Evolutionary conservation across 2,329 filamentous ascomycete species (phyloP).

Genomic region (Myriosclerotinia curreyana): DNA sequence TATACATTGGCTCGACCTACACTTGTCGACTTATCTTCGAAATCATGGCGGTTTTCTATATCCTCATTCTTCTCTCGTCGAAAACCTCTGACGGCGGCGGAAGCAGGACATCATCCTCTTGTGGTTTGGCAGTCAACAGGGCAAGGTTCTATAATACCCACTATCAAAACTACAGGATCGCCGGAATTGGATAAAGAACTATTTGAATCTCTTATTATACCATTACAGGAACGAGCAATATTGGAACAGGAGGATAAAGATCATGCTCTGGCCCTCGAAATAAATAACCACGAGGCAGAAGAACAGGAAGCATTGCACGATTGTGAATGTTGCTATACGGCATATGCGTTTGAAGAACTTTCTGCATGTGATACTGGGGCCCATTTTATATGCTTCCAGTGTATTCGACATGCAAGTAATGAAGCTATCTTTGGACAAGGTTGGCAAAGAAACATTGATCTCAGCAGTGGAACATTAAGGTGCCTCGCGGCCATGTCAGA

Average conservation of each 20-base stretch:
- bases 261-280: constrained; percentile 49
- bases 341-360: constrained; percentile 69
- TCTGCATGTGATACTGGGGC: constrained; percentile 62
- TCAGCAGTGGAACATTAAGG: constrained; percentile 67
- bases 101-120: constrained; percentile 60
- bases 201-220: constrained; percentile 54
- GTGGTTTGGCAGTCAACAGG: constrained; percentile 59
- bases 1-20: constrained; percentile 70
- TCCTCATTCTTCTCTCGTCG: constrained; percentile 67
- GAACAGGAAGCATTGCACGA: constrained; percentile 57
- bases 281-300: constrained; percentile 60
- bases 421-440: constrained; percentile 93
- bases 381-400: constrained; percentile 77
- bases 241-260: constrained; percentile 51
- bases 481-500: constrained; percentile 74
- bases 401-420: constrained; percentile 75
- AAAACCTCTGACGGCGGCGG: constrained; percentile 51
- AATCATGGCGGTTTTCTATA: constrained; percentile 75
- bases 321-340: constrained; percentile 75
- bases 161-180: constrained; percentile 63
- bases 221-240: constrained; percentile 48
- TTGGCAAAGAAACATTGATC: constrained; percentile 77
- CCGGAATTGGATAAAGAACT: constrained; percentile 62
- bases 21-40: constrained; percentile 64
- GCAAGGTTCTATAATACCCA: constrained; percentile 55